Evolutionary conservation across 805 yeast species (phyloP).

Genomic region (Maudiozyma turicensis): DNA sequence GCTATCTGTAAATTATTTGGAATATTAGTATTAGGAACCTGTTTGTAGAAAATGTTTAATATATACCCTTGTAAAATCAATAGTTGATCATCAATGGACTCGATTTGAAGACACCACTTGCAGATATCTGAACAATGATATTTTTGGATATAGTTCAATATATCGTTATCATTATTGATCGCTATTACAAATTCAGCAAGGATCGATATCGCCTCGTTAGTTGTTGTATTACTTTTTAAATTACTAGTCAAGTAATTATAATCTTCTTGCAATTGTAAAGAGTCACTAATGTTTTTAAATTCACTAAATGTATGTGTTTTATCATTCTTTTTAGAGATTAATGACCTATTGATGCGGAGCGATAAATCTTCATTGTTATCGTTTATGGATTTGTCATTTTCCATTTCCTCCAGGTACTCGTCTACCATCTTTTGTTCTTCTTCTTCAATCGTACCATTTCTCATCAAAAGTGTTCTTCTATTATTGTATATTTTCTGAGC

Average conservation of each 20-base stretch:
- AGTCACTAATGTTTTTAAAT: constrained; percentile 28
- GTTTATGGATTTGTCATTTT: background rate
- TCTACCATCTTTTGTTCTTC: constrained; percentile 5
- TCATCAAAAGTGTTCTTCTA: constrained; percentile 15
- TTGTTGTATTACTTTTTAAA: background rate
- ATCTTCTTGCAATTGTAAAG: constrained; percentile 29
- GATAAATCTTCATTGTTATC: background rate
- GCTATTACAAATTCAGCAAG: constrained; percentile 17
- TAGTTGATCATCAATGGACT: constrained; percentile 1
- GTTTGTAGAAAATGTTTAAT: background rate
- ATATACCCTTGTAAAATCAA: constrained; percentile 14
- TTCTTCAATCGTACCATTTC: constrained; percentile 8
- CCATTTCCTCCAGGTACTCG: constrained; percentile 6
- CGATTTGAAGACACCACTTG: constrained; percentile 12
- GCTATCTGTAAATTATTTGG: background rate
- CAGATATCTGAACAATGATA: constrained; percentile 15
- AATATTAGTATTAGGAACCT: no score
- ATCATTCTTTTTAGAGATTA: constrained; percentile 1
- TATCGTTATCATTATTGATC: constrained; percentile 10
- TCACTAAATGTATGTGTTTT: constrained; percentile 18
- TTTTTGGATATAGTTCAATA: constrained; percentile 12
- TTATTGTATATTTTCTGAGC: constrained; percentile 12
- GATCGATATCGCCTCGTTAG: constrained; percentile 9
- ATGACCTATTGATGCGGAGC: background rate
- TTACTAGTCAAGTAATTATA: constrained; percentile 22